Base-by-base conservation (phyloP, 495 filamentous ascomycete genomes). In the Copromyces sp. region DNA sequence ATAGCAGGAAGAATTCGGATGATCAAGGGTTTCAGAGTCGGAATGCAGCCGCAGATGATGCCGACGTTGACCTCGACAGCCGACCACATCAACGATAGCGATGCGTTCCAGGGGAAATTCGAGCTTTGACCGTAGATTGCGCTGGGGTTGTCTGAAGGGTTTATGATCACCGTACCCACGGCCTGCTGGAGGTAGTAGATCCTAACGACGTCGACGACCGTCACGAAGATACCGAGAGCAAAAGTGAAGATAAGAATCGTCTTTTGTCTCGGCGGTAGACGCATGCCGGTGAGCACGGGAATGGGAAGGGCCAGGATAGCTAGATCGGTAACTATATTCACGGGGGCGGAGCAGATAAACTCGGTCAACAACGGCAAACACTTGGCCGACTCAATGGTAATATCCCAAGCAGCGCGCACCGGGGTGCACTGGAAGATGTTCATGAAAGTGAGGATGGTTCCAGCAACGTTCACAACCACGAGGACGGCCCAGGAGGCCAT, bases 371-470 rank as follows among this genome's bases (percentile, higher is more conserved):
- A 89, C 70, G 93, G 89, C 73, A 87, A 91, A 77, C 93, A 96
- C 14, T 81, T 80, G 38, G 86, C 84, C 39, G 80, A 68, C 4
- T 76, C 53, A 12, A 77, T 83, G 80, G 20, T 82, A 37, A 71
- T 84, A 80, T 78, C 85, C 82, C 79, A 93, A 7, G 87, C 89
- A 59, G 90, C 91, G 41, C 78, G 74, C 65, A 94, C 80, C 4
- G 95, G 95, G n/a, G 79, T 80, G 80, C 95, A 98, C 83, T 97
- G 94, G 74, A 97, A 93, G 76, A 95, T 88, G 78, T 95, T 96
- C 79, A 97, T 83, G 53, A 97, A 84, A 3, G 93, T 95, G 75
- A 98, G 83, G 12, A 93, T 90, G 6, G 90, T 75, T 9, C 94
- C 95, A 29, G 91, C 92, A 3, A 87, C 80, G 77, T 95, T 95